Conservation (phyloP, 805 yeast species). For the Scheffersomyces ergatensis region DNA sequence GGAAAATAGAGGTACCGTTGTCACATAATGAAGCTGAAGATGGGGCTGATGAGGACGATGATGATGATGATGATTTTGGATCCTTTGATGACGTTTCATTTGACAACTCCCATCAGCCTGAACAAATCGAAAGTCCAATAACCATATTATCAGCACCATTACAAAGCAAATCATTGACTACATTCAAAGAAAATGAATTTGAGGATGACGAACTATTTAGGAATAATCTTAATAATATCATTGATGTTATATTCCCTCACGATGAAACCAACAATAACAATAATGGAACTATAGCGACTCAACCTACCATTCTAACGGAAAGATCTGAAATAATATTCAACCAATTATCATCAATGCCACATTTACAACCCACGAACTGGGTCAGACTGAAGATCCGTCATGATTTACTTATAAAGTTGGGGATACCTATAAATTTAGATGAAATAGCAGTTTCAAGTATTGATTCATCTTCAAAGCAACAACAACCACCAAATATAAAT, state of each 20-base stretch:
- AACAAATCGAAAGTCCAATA: conserved; percentile 1
- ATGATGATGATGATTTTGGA: conserved; percentile 36
- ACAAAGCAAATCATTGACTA: not conserved
- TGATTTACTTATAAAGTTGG: conserved; percentile 59
- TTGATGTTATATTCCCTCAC: not conserved
- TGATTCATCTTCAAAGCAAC: not conserved
- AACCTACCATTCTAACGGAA: conserved; percentile 19
- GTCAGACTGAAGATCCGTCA: conserved; percentile 62
- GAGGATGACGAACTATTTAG: conserved; percentile 8
- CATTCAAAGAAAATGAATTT: conserved; percentile 12
- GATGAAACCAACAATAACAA: not conserved
- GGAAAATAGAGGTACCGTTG: no score
- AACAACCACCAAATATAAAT: not conserved
- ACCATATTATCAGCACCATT: not conserved
- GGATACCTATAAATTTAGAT: conserved; percentile 72
- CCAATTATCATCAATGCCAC: conserved; percentile 47
- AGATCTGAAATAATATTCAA: conserved; percentile 41
- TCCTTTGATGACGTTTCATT: conserved; percentile 35
- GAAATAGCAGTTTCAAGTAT: conserved; percentile 28
- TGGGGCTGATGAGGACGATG: conserved; percentile 19
- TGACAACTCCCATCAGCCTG: conserved; percentile 16
- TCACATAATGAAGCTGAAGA: conserved; percentile 3
- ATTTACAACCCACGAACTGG: conserved; percentile 66
- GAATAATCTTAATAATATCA: conserved; percentile 5
- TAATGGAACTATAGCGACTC: not conserved